Percentiles rank a stretch among this genome's conserved stretches.
Evolutionary conservation across 352 stramenopile species (phyloP).

Genomic region (Globisporangium yorkense): DNA sequence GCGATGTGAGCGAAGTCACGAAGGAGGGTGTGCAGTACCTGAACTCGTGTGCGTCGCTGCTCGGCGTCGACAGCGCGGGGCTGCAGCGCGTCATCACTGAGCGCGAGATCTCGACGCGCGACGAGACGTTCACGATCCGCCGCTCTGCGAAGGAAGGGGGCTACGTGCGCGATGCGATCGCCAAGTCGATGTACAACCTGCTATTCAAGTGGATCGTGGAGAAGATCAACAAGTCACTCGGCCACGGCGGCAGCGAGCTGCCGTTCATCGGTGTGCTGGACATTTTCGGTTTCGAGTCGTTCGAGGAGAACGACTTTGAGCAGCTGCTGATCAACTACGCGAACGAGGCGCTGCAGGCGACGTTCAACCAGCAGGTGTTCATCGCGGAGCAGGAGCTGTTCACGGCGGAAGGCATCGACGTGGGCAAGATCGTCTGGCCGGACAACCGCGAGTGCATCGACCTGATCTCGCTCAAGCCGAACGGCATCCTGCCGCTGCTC

Average conservation of each 20-base stretch:
- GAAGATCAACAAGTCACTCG: constrained; percentile 80
- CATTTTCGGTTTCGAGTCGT: constrained; percentile 98
- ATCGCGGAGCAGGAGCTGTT: constrained; percentile 84
- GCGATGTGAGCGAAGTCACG: constrained; percentile 66
- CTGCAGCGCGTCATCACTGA: constrained; percentile 77
- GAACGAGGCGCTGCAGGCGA: constrained; percentile 85
- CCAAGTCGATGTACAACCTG: constrained; percentile 91
- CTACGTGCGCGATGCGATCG: constrained; percentile 89
- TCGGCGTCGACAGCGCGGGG: constrained; percentile 64
- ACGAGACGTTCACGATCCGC: constrained; percentile 78
- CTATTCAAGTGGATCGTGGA: constrained; percentile 83
- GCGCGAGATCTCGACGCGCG: constrained; percentile 70
- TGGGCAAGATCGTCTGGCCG: constrained; percentile 77
- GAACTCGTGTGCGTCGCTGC: constrained; percentile 43
- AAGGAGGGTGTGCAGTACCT: constrained; percentile 47
- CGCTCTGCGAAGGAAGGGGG: constrained; percentile 71
- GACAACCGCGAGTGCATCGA: constrained; percentile 87
- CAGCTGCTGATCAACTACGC: constrained; percentile 89
- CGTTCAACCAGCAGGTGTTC: constrained; percentile 89
- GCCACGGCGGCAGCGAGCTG: constrained; percentile 59
- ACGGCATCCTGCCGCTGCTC: constrained; percentile 73
- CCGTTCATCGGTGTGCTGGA: constrained; percentile 94
- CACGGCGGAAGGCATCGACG: constrained; percentile 70
- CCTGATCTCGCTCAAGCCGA: constrained; percentile 73
- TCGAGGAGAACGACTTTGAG: constrained; percentile 91